Conservation (phyloP, 2,329 filamentous ascomycete species). For the Trichoderma sp. region DNA sequence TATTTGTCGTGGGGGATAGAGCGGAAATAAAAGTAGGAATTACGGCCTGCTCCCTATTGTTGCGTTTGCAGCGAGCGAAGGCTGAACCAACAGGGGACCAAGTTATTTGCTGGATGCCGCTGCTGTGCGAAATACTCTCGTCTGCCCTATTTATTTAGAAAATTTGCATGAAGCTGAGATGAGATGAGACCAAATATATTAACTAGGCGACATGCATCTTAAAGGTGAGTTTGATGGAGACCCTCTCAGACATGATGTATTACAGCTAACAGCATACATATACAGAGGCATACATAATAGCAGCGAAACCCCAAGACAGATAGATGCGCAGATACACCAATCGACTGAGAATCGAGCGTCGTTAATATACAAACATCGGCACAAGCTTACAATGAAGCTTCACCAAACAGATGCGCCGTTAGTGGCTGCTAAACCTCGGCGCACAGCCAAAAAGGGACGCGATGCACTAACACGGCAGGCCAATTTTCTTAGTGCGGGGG, state of each 20-base stretch:
- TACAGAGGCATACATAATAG: not conserved
- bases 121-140: not conserved
- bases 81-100: not conserved
- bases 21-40: not conserved
- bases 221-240: not conserved
- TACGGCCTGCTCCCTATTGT: not conserved
- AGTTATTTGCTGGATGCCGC: not conserved
- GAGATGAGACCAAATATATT: not conserved
- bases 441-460: not conserved
- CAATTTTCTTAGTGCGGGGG: slow-evolving; percentile 16
- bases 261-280: not conserved
- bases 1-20: not conserved
- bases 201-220: not conserved
- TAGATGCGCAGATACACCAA: not conserved
- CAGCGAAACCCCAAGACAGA: not conserved
- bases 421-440: not conserved
- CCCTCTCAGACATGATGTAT: not conserved
- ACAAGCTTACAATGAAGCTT: not conserved
- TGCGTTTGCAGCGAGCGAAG: not conserved
- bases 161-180: not conserved
- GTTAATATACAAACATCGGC: not conserved
- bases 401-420: not conserved
- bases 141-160: not conserved
- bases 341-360: not conserved
- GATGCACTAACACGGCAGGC: not conserved